phyloP scores from a whole-genome alignment of 73 alveolate genomes.

The Paramecium biaurelia region DNA sequence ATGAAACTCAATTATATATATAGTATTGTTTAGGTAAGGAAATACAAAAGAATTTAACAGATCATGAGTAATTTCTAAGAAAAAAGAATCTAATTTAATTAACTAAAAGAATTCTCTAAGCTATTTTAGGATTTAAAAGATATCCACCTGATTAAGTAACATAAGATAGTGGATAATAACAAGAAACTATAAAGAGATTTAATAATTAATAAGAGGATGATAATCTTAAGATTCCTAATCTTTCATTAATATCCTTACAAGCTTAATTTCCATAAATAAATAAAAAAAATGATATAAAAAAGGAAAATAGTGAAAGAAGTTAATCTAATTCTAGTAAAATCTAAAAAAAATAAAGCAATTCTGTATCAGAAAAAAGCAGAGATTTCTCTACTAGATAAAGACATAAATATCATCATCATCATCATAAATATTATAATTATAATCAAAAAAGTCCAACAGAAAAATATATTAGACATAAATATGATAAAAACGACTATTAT shows the following conservation, averaged over 20 bases:
- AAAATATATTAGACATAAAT: not conserved
- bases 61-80: not conserved
- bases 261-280: not conserved
- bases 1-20: conserved; percentile 9
- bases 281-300: not conserved
- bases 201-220: not conserved
- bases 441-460: not conserved
- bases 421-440: not conserved
- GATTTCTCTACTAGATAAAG: not conserved
- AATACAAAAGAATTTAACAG: conserved; percentile 3
- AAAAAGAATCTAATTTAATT: not conserved
- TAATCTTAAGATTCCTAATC: not conserved
- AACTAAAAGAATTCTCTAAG: not conserved
- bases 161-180: not conserved
- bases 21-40: conserved; percentile 3
- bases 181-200: not conserved
- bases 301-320: not conserved
- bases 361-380: not conserved
- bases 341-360: not conserved
- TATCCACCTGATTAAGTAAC: not conserved
- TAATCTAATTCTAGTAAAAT: not conserved
- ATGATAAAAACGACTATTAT: not conserved
- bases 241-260: not conserved
- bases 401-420: not conserved
- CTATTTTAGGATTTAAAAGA: conserved; percentile 4